Base-by-base conservation (phyloP, 208 protist species). In the Acanthamoeba divionensis region DNA sequence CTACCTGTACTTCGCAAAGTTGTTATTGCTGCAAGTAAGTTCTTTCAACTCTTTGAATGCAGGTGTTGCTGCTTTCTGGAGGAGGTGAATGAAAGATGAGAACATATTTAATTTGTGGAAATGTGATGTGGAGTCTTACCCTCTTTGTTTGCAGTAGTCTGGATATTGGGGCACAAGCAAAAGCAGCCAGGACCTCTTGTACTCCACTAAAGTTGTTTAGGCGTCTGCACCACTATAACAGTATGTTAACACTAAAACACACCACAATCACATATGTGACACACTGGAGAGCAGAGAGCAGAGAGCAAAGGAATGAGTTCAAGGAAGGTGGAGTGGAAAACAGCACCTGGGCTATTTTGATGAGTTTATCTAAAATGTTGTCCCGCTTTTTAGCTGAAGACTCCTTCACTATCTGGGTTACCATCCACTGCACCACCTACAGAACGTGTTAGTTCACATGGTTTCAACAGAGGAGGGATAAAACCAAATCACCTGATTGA, bases 171-270 rank as follows among this genome's bases (percentile, higher is more conserved):
- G 80, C 54, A 38, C 45, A 57, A 24, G 60, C 36, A 31, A 89
- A 89, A 50, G 80, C 62, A 6, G 80, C 80, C 12, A 89, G 62
- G 31, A 89, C 71, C 44, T 89, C 60, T 71, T 89, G 80, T 0
- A 71, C 57, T 15, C 45, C 80, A 45, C 71, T 89, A 36, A 89
- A 89, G 57, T 89, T 89, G 80, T 89, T 89, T 7, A 89, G 62
- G 41, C 24, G 50, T 21, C 80, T 36, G 45, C 80, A 89, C 60
- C 62, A 71, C 60, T 89, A 69, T 24, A 12, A n/a, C 18, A n/a
- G 44, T 38, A 21, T 38, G 62, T 24, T 6, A 38, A 41, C 21
- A n/a, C 21, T 12, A n/a, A 24, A 12, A 13, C 36, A 41, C 63
- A 45, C 36, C n/a, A n/a, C n/a, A n/a, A n/a, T n/a, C n/a, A n/a